Percentiles rank a stretch among this genome's conserved stretches.
Evolutionary conservation across 1,284 basidiomycete species (phyloP).

Genomic region (Rhodotorula sp.): DNA sequence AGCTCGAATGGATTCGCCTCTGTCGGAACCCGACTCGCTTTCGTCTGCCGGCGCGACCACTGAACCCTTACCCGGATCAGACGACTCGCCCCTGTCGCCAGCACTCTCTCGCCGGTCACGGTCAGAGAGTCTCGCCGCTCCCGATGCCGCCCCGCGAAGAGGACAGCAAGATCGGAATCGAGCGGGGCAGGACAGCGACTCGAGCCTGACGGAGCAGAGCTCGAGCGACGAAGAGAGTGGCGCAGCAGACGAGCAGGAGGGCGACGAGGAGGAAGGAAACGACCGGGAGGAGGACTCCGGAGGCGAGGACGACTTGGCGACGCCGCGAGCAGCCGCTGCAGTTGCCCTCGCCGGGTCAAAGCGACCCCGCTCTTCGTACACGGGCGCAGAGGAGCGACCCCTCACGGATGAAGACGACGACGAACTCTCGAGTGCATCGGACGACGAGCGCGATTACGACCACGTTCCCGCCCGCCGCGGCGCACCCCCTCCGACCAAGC

Average conservation of each 20-base stretch:
- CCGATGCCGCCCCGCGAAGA: background rate
- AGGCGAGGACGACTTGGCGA: background rate
- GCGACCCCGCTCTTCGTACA: background rate
- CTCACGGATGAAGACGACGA: slow-evolving; percentile 1
- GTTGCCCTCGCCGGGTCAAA: background rate
- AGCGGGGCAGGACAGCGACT: slow-evolving; percentile 29
- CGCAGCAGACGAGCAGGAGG: background rate
- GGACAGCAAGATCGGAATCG: background rate
- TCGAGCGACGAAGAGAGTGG: slow-evolving; percentile 14
- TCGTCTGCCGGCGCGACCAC: slow-evolving; percentile 37
- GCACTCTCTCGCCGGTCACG: background rate
- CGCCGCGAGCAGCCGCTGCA: background rate
- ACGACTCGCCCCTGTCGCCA: slow-evolving; percentile 3
- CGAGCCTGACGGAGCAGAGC: slow-evolving; percentile 36
- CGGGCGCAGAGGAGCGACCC: background rate
- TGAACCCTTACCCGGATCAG: slow-evolving; percentile 35
- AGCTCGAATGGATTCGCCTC: slow-evolving; percentile 20
- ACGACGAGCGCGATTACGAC: slow-evolving; percentile 3
- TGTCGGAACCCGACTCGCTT: slow-evolving; percentile 38
- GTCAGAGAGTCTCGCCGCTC: background rate
- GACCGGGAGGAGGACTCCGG: background rate
- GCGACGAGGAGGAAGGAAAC: background rate
- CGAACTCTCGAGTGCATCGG: slow-evolving; percentile 6
- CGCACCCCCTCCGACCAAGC: background rate
- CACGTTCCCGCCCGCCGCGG: background rate